Evolutionary conservation across 1,284 basidiomycete species (phyloP).

Genomic region (Fistulinella staudtii): DNA sequence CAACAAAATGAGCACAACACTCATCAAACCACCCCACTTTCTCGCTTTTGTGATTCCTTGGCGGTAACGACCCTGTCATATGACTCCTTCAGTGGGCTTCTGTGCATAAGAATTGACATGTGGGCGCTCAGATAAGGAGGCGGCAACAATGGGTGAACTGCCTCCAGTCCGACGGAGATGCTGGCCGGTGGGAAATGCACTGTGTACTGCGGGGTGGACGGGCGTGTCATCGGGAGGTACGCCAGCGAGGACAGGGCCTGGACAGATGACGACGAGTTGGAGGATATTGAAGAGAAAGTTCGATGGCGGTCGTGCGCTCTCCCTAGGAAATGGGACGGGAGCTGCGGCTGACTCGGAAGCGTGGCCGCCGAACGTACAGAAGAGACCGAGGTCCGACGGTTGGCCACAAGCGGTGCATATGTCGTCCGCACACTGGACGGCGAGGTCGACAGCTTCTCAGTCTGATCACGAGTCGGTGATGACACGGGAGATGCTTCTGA

Average conservation of each 20-base stretch:
- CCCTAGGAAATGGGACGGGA: conserved; percentile 31
- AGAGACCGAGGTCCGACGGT: conserved; percentile 61
- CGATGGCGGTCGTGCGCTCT: conserved; percentile 52
- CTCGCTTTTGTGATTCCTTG: conserved; percentile 37
- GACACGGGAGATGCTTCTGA: conserved; percentile 46
- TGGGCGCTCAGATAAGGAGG: conserved; percentile 66
- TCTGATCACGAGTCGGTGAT: conserved; percentile 33
- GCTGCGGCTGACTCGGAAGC: conserved; percentile 40
- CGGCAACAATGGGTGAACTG: conserved; percentile 63
- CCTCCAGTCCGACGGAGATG: conserved; percentile 48
- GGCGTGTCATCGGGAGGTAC: conserved; percentile 51
- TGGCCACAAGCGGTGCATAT: conserved; percentile 20
- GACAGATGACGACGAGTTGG: conserved; percentile 50
- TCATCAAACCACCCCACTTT: conserved; percentile 5
- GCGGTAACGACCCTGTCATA: conserved; percentile 63
- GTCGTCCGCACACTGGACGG: conserved; percentile 38
- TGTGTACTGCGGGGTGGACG: conserved; percentile 49
- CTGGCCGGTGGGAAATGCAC: conserved; percentile 55
- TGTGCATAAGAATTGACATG: conserved; percentile 57
- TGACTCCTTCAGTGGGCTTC: conserved; percentile 63
- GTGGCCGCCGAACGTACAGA: conserved; percentile 62
- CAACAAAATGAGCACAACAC: conserved; percentile 1
- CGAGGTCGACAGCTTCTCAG: conserved; percentile 30
- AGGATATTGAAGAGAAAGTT: conserved; percentile 62
- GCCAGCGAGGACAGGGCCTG: conserved; percentile 64